Evolutionary conservation across 805 yeast genomes (phyloP).

Genomic region (Nakazawaea ernobii): DNA sequence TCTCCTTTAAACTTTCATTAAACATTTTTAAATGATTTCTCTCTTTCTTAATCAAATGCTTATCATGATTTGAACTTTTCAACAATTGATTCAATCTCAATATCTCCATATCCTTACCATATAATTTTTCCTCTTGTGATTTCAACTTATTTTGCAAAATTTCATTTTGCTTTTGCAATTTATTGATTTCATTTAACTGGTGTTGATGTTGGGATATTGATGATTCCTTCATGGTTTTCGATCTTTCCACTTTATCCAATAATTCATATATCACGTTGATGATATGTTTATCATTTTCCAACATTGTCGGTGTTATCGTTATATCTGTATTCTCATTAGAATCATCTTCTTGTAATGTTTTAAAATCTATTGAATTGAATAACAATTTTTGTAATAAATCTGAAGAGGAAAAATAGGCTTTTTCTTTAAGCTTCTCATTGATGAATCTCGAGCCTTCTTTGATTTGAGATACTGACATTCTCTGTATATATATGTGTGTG

Average conservation of each 20-base stretch:
- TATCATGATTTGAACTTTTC: background rate
- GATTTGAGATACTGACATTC: constrained; percentile 6
- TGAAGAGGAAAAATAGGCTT: constrained; percentile 19
- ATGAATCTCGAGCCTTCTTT: constrained; percentile 12
- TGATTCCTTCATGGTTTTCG: constrained; percentile 16
- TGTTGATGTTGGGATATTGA: constrained; percentile 1
- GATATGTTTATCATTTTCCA: constrained; percentile 26
- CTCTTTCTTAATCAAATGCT: constrained; percentile 3
- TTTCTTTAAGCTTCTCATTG: constrained; percentile 20
- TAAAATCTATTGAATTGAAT: constrained; percentile 16
- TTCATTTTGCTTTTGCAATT: constrained; percentile 4
- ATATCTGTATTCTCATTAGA: background rate
- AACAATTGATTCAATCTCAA: background rate
- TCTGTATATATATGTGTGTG: too few relatives aligned
- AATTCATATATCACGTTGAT: constrained; percentile 22
- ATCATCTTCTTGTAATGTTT: constrained; percentile 5
- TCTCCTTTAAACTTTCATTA: constrained; percentile 9
- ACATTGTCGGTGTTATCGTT: constrained; percentile 6
- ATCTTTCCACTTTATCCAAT: constrained; percentile 18
- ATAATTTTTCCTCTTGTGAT: background rate
- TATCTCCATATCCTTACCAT: constrained; percentile 7
- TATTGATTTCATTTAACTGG: constrained; percentile 1
- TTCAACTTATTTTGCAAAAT: background rate
- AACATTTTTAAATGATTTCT: constrained; percentile 2
- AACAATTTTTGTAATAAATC: constrained; percentile 15